phyloP scores from a whole-genome alignment of 2,329 filamentous ascomycete genomes.

The Diaporthe capsici region DNA sequence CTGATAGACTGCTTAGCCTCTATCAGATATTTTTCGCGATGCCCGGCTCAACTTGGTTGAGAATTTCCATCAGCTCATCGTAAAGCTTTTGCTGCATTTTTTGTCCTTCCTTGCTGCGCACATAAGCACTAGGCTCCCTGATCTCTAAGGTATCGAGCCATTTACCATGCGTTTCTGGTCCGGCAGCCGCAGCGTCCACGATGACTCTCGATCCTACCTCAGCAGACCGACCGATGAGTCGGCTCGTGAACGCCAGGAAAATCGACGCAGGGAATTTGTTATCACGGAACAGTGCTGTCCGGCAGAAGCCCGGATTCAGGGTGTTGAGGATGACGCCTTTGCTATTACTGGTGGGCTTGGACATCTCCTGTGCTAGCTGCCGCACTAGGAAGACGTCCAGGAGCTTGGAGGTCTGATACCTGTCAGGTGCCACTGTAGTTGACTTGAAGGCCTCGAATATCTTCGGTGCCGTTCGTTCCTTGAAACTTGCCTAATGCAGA shows the following conservation, averaged over 20 bases:
- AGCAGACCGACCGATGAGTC: conserved; percentile 52
- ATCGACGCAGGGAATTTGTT: conserved; percentile 35
- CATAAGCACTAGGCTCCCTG: conserved; percentile 49
- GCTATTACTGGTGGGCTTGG: conserved; percentile 42
- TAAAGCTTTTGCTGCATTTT: conserved; percentile 55
- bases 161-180: conserved; percentile 56
- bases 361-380: conserved; percentile 53
- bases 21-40: conserved; percentile 52
- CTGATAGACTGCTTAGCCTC: no score
- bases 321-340: conserved; percentile 56
- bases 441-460: conserved; percentile 53
- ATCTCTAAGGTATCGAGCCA: conserved; percentile 55
- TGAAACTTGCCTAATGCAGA: conserved; percentile 50
- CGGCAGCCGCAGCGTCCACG: conserved; percentile 54
- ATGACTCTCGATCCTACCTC: conserved; percentile 58
- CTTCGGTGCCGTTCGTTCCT: conserved; percentile 48
- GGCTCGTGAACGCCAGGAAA: not conserved
- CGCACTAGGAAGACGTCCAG: conserved; percentile 50
- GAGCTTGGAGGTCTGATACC: conserved; percentile 55
- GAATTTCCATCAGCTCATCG: conserved; percentile 57
- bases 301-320: conserved; percentile 58
- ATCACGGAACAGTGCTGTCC: conserved; percentile 56
- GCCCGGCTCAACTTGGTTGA: conserved; percentile 59
- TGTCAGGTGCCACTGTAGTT: conserved; percentile 48
- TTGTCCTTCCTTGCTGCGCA: conserved; percentile 55